Percentiles rank a stretch among this genome's conserved stretches.
Conservation (phyloP, 2,329 filamentous ascomycete species). For the Chrysosphaeria jannelii region DNA sequence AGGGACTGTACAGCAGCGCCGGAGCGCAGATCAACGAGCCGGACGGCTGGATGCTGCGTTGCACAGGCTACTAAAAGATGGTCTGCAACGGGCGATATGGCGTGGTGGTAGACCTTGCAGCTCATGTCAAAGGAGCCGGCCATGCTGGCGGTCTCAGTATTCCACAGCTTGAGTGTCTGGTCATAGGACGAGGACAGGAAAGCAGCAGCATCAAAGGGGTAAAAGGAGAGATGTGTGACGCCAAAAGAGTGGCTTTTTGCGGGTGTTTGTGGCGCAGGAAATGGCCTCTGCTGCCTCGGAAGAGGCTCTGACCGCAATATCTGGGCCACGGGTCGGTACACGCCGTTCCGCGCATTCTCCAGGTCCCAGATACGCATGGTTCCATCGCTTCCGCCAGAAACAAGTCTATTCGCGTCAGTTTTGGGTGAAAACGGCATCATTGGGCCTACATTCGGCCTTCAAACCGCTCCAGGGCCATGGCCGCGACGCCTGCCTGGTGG, state of each 20-base stretch:
- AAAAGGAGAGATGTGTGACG: slow-evolving; percentile 49
- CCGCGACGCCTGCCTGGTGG: slow-evolving; percentile 52
- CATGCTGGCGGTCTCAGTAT: slow-evolving; percentile 26
- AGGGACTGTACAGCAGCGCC: slow-evolving; percentile 45
- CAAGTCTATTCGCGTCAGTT: slow-evolving; percentile 19
- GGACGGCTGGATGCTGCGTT: slow-evolving; percentile 57
- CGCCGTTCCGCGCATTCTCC: slow-evolving; percentile 19
- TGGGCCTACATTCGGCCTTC: slow-evolving; percentile 36
- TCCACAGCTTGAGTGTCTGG: slow-evolving; percentile 46
- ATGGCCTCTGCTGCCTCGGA: background rate
- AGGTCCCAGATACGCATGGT: slow-evolving; percentile 72
- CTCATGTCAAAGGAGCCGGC: slow-evolving; percentile 39
- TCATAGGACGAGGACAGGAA: slow-evolving; percentile 58
- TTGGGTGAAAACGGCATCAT: background rate
- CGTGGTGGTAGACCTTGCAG: slow-evolving; percentile 44
- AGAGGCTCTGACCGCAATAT: slow-evolving; percentile 13
- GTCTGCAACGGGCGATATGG: slow-evolving; percentile 39
- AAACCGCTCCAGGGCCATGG: slow-evolving; percentile 51
- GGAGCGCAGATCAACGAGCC: slow-evolving; percentile 62
- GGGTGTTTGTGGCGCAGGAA: background rate
- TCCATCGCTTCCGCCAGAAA: slow-evolving; percentile 66
- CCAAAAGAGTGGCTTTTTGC: slow-evolving; percentile 28
- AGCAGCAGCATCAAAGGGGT: slow-evolving; percentile 44
- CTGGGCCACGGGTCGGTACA: slow-evolving; percentile 21
- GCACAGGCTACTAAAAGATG: slow-evolving; percentile 65